Percentiles rank a stretch among this genome's conserved stretches.
These are phyloP conservation scores for Pythium coloratum DNA, from an alignment of 352 stramenopile species.

Conservation along the genomic window DNA sequence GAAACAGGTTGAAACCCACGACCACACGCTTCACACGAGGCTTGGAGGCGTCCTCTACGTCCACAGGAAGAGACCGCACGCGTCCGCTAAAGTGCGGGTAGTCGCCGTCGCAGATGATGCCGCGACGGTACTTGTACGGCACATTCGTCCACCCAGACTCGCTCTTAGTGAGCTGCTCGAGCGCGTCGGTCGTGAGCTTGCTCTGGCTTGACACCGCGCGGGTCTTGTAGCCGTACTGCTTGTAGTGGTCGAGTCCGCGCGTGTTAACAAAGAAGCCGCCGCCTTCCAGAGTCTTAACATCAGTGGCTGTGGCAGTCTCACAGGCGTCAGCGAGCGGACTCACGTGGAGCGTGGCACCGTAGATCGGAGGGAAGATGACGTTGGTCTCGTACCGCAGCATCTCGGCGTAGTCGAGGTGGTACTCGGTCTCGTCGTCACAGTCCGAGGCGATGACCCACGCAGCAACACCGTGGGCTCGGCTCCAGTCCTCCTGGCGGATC, in stretches of 20 bases:
- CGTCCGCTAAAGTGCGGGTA: conserved; percentile 68
- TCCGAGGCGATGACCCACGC: conserved; percentile 73
- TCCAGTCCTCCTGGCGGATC: conserved; percentile 19
- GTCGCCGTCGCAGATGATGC: conserved; percentile 69
- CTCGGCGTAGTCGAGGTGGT: conserved; percentile 75
- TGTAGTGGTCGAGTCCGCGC: conserved; percentile 55
- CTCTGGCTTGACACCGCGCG: conserved; percentile 23
- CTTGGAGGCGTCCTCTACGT: neutral
- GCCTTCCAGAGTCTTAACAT: conserved; percentile 20
- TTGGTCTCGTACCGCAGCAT: conserved; percentile 77
- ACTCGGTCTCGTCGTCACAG: conserved; percentile 62
- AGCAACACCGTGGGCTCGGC: conserved; percentile 42
- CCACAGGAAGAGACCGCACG: conserved; percentile 44
- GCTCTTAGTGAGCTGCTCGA: conserved; percentile 31
- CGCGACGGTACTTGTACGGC: conserved; percentile 53
- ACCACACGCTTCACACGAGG: conserved; percentile 56
- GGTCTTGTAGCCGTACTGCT: conserved; percentile 67
- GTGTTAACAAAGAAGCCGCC: conserved; percentile 64
- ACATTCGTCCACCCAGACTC: conserved; percentile 49
- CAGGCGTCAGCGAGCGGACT: conserved; percentile 41
- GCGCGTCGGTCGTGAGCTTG: conserved; percentile 47
- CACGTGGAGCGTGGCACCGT: conserved; percentile 74
- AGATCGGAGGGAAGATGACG: conserved; percentile 64
- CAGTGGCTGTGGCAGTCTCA: neutral
- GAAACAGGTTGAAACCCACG: conserved; percentile 78